Evolutionary conservation across 352 stramenopile species (phyloP).

Genomic region (Phytophthora kernoviae): DNA sequence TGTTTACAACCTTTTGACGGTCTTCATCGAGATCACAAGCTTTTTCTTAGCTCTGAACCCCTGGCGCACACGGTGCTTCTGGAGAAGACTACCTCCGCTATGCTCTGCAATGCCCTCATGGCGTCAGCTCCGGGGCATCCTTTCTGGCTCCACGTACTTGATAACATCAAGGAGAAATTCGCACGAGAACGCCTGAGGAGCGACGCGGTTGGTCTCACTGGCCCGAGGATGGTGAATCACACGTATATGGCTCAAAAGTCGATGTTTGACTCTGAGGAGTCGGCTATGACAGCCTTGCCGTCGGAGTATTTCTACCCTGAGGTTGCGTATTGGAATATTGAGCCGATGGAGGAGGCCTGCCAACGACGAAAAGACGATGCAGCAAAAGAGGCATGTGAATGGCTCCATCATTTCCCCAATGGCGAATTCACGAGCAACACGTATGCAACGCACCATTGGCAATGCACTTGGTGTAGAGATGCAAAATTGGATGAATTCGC

Average conservation of each 20-base stretch:
- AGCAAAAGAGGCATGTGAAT: slow-evolving; percentile 39
- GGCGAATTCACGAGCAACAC: slow-evolving; percentile 54
- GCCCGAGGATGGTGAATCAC: slow-evolving; percentile 51
- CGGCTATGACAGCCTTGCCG: slow-evolving; percentile 31
- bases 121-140: slow-evolving; percentile 47
- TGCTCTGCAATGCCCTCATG: slow-evolving; percentile 68
- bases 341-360: slow-evolving; percentile 37
- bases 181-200: slow-evolving; percentile 21
- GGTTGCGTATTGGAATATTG: slow-evolving; percentile 57
- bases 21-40: slow-evolving; percentile 29
- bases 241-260: slow-evolving; percentile 32
- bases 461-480: slow-evolving; percentile 63
- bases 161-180: slow-evolving; percentile 52
- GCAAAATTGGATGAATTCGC: slow-evolving; percentile 33
- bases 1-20: slow-evolving; percentile 45
- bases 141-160: slow-evolving; percentile 58
- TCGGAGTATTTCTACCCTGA: slow-evolving; percentile 64
- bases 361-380: slow-evolving; percentile 17
- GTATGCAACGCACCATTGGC: slow-evolving; percentile 56
- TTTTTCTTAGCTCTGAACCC: slow-evolving; percentile 59
- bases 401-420: slow-evolving; percentile 43
- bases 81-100: slow-evolving; percentile 31
- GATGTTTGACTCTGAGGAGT: slow-evolving; percentile 2
- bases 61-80: slow-evolving; percentile 49
- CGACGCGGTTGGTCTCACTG: slow-evolving; percentile 51